Evolutionary conservation across 2,329 filamentous ascomycete genomes (phyloP).

Genomic region (Colletotrichum ledebouriae): DNA sequence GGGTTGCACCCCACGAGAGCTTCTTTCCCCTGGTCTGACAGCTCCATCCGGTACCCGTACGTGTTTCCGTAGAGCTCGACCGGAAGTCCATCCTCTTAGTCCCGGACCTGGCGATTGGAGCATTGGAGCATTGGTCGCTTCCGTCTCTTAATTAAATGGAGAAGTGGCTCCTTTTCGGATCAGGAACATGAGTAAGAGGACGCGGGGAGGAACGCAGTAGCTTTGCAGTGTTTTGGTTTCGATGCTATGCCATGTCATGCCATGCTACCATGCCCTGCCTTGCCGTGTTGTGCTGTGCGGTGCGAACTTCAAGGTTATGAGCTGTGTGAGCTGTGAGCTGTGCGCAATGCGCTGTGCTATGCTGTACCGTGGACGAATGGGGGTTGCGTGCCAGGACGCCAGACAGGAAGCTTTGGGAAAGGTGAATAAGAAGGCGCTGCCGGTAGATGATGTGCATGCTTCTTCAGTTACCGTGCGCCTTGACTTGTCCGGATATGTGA

Average conservation of each 20-base stretch:
- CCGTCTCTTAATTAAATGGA: conserved; percentile 26
- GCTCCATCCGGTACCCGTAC: conserved; percentile 27
- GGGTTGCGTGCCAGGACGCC: conserved; percentile 17
- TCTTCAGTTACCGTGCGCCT: conserved; percentile 17
- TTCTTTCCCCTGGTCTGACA: conserved; percentile 27
- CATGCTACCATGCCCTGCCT: not conserved
- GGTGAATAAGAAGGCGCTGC: conserved; percentile 21
- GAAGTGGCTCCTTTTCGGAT: conserved; percentile 31
- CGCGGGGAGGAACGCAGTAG: conserved; percentile 32
- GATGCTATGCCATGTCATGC: conserved; percentile 8
- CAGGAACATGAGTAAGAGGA: conserved; percentile 25
- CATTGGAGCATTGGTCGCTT: conserved; percentile 34
- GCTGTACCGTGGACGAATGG: conserved; percentile 29
- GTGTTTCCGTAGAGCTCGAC: conserved; percentile 16
- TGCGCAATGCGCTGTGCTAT: conserved; percentile 30
- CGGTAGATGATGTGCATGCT: conserved; percentile 16
- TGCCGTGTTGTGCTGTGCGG: conserved; percentile 17
- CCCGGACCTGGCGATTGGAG: conserved; percentile 19
- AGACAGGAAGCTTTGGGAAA: conserved; percentile 18
- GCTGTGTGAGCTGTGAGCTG: conserved; percentile 35
- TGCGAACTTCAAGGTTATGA: conserved; percentile 30
- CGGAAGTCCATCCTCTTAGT: conserved; percentile 23
- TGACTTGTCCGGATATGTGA: conserved; percentile 1
- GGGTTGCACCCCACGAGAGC: conserved; percentile 37
- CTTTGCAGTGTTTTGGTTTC: conserved; percentile 32